These are phyloP conservation scores for Clarireedia hainanense DNA, from an alignment of 2,329 filamentous ascomycete species.

Conservation along the genomic window DNA sequence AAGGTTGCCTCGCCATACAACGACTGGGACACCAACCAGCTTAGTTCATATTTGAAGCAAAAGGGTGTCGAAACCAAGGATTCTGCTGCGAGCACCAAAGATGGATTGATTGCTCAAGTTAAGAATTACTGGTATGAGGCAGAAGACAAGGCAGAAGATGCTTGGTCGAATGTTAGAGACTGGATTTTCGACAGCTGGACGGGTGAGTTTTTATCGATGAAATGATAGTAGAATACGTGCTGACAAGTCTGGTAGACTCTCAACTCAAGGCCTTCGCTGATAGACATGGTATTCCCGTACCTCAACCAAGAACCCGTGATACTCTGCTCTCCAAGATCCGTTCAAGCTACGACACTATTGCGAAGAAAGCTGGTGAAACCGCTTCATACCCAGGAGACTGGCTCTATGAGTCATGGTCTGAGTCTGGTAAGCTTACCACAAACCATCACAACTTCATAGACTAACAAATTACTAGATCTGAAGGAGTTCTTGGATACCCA, in stretches of 20 bases:
- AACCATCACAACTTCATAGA: background rate
- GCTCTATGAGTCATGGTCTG: conserved; percentile 83
- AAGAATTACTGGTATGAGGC: conserved; percentile 71
- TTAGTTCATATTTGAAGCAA: conserved; percentile 57
- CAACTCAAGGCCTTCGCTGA: conserved; percentile 91
- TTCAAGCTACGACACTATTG: conserved; percentile 70
- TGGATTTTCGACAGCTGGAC: conserved; percentile 81
- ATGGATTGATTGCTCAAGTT: conserved; percentile 61
- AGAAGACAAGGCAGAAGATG: conserved; percentile 65
- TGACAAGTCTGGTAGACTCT: conserved; percentile 58
- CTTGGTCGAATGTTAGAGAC: conserved; percentile 66
- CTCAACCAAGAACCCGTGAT: conserved; percentile 81
- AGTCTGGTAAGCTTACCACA: conserved; percentile 44
- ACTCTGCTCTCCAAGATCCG: conserved; percentile 70
- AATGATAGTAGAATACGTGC: background rate
- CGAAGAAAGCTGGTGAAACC: conserved; percentile 68
- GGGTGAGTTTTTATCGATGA: background rate
- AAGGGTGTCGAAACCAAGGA: conserved; percentile 66
- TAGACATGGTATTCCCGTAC: conserved; percentile 73
- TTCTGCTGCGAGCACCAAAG: conserved; percentile 58
- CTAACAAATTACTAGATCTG: conserved; percentile 46
- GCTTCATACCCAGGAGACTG: conserved; percentile 87
- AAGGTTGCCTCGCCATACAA: conserved; percentile 70
- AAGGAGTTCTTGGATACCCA: conserved; percentile 90
- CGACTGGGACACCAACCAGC: conserved; percentile 64